Base-by-base conservation (phyloP, 2,329 filamentous ascomycete genomes). In the Curvularia sp. region DNA sequence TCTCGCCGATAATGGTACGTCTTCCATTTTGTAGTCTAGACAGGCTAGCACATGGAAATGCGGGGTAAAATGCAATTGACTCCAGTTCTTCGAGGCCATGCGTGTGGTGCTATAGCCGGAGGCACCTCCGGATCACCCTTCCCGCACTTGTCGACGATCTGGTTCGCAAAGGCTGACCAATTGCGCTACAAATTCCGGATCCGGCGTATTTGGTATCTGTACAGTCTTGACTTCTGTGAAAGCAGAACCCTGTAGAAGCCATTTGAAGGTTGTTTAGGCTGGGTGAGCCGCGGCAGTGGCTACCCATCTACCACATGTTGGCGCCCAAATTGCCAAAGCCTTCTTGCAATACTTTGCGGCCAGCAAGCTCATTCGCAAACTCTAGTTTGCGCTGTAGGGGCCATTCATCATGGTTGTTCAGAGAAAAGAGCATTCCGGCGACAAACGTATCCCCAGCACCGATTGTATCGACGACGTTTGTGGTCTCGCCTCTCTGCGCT, bases 361-460 rank as follows among this genome's bases (percentile, higher is more conserved):
- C 88, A 51, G 89, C 89, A 71, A 92, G 74, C 57, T 83, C 80
- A 64, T 88, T 89, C 46, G 88, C 87, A 75, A 90, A 89, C 30
- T 70, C 74, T 59, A 90, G 72, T 66, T 82, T 85, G 55, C 76
- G 72, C 49, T 75, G 65, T 46, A 82, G 68, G 65, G 77, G 73
- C 85, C 85, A 88, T 61, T 82, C 77, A 8, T 75, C 65, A 61
- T 81, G 82, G 69, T 80, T 84, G 55, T 83, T 76, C 60, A 90
- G 74, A 34, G 80, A 82, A 75, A 87, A 91, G 48, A 92, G 77
- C 74, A 90, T 86, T 58, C 88, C 89, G 32, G 89, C 89, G 63
- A 89, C 85, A 69, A 92, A 92, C 0, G 89, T 91, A 70, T 92
- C 90, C 64, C 90, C 90, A 42, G 89, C 89, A 53, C 89, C 90